Evolutionary conservation across 2,329 filamentous ascomycete species (phyloP).

Genomic region (Drechmeria coniospora): DNA sequence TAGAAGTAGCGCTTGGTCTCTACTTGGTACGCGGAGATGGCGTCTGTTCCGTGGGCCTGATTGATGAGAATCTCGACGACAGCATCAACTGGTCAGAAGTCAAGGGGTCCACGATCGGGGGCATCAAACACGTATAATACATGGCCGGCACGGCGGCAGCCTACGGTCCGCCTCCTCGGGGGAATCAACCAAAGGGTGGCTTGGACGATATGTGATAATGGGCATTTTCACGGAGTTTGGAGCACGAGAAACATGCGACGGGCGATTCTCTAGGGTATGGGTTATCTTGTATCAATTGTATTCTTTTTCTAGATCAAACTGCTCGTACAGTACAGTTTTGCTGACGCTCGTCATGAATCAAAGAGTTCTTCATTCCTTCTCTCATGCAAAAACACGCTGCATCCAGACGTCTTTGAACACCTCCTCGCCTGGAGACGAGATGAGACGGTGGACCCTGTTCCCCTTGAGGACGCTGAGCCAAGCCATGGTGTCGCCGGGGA

Average conservation of each 20-base stretch:
- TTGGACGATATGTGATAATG: no score
- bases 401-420: constrained; percentile 52
- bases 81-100: constrained; percentile 92
- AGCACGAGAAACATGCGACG: constrained; percentile 1
- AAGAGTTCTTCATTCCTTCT: neutral
- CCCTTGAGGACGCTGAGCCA: constrained; percentile 65
- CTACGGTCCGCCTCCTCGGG: no score
- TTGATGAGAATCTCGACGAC: constrained; percentile 77
- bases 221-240: constrained; percentile 7
- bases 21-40: constrained; percentile 92
- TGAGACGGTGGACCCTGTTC: constrained; percentile 66
- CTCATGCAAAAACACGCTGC: constrained; percentile 43
- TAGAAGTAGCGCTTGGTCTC: constrained; percentile 68
- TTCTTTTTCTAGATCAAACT: neutral
- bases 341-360: constrained; percentile 4
- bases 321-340: constrained; percentile 1
- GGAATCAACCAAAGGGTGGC: no score
- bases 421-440: constrained; percentile 51
- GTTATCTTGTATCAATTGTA: constrained; percentile 1
- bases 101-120: constrained; percentile 66
- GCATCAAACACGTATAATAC: constrained; percentile 58
- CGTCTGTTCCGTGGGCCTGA: constrained; percentile 74
- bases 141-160: no score
- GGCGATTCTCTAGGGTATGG: constrained; percentile 7
- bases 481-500: constrained; percentile 53